A percentile compares a stretch with the other conserved stretches of the same genome.
These are phyloP conservation scores for Saitozyma sp. DNA, from an alignment of 768 basidiomycete genomes.

Conservation along the genomic window DNA sequence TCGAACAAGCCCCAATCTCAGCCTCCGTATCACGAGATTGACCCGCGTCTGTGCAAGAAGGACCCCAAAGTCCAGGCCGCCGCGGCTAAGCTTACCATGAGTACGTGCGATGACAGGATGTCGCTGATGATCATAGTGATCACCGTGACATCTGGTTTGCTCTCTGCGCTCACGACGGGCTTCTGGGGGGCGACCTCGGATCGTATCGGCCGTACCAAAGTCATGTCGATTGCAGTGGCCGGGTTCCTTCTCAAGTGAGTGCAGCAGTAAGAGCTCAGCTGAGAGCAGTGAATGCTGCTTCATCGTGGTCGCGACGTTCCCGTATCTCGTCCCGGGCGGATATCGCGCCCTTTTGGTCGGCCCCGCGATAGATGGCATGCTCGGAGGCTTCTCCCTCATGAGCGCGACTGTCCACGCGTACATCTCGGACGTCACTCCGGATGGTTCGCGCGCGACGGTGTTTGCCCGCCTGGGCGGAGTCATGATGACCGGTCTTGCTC, in stretches of 20 bases:
- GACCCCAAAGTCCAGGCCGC: constrained; percentile 48
- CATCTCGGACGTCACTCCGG: constrained; percentile 51
- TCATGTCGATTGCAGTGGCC: constrained; percentile 66
- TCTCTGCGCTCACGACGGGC: constrained; percentile 79
- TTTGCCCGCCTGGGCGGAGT: constrained; percentile 71
- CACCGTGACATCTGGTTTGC: constrained; percentile 71
- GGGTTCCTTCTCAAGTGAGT: constrained; percentile 74
- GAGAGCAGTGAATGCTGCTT: constrained; percentile 70
- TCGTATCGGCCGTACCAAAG: constrained; percentile 69
- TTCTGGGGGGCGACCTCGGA: constrained; percentile 85
- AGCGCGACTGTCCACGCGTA: constrained; percentile 64
- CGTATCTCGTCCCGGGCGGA: constrained; percentile 60
- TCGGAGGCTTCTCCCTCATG: constrained; percentile 73
- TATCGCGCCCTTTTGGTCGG: constrained; percentile 74
- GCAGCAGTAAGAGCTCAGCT: neutral
- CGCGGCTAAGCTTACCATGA: constrained; percentile 47
- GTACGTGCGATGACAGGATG: constrained; percentile 24
- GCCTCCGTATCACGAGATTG: constrained; percentile 41
- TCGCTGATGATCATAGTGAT: constrained; percentile 58
- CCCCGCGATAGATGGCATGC: constrained; percentile 73
- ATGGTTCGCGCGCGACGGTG: constrained; percentile 41
- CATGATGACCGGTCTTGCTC: constrained; percentile 71
- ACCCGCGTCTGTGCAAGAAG: constrained; percentile 49
- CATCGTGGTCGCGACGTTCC: constrained; percentile 72
- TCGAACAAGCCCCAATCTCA: constrained; percentile 1